Conservation (phyloP, 805 yeast genomes). For the Ogataea henricii region DNA sequence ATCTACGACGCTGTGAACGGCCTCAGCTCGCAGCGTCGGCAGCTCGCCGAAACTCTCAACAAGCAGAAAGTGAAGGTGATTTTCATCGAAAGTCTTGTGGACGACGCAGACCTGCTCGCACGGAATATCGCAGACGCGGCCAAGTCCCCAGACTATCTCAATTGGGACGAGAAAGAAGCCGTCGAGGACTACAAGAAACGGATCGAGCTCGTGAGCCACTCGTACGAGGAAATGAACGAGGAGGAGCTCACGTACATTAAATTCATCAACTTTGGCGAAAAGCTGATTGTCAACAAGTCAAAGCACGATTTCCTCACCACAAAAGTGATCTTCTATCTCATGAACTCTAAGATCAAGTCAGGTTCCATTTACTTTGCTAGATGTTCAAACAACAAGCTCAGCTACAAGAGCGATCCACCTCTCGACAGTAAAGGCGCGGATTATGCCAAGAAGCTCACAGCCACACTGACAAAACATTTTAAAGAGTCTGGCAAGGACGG, state of each 20-base stretch:
- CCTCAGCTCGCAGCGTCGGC: slow-evolving; percentile 62
- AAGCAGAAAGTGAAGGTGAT: slow-evolving; percentile 69
- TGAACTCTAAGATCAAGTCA: slow-evolving; percentile 84
- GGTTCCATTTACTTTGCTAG: slow-evolving; percentile 94
- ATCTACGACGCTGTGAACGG: slow-evolving; percentile 96
- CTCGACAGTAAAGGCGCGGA: slow-evolving; percentile 70
- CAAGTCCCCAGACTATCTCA: slow-evolving; percentile 81
- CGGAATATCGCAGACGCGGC: slow-evolving; percentile 84
- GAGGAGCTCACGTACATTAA: slow-evolving; percentile 70
- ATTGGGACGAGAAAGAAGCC: slow-evolving; percentile 76
- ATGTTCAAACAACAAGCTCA: slow-evolving; percentile 60
- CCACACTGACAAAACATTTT: slow-evolving; percentile 48
- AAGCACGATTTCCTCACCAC: slow-evolving; percentile 87
- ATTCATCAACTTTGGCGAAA: slow-evolving; percentile 87
- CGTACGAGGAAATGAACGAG: slow-evolving; percentile 72
- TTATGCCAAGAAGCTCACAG: slow-evolving; percentile 66
- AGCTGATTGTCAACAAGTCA: slow-evolving; percentile 75
- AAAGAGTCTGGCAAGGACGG: slow-evolving; percentile 23
- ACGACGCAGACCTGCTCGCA: slow-evolving; percentile 65
- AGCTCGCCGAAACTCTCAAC: slow-evolving; percentile 55
- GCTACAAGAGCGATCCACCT: slow-evolving; percentile 76
- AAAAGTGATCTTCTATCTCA: slow-evolving; percentile 86
- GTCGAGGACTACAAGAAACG: slow-evolving; percentile 74
- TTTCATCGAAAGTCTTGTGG: slow-evolving; percentile 86
- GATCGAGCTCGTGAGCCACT: slow-evolving; percentile 64